Conservation (phyloP, 108 stramenopile genomes). For the Nitzschia sp. region DNA sequence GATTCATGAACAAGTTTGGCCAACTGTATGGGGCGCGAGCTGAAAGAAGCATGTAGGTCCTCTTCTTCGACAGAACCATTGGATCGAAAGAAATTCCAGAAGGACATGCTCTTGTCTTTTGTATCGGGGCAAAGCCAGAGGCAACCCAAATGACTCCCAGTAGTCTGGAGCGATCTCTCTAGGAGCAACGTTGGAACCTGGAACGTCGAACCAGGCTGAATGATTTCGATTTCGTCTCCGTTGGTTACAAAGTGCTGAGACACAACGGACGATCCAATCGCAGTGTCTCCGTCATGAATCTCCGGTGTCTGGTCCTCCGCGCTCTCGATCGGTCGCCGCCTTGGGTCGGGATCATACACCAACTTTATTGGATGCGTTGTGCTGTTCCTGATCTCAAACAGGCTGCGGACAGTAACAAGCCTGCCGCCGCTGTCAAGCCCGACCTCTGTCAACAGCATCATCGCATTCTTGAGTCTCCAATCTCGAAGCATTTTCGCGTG, state of each 20-base stretch:
- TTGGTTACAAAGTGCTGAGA: neutral
- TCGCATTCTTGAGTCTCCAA: conserved; percentile 81
- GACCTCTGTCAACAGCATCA: conserved; percentile 87
- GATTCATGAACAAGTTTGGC: conserved; percentile 84
- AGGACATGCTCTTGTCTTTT: conserved; percentile 22
- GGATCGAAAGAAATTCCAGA: conserved; percentile 21
- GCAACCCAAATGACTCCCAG: conserved; percentile 73
- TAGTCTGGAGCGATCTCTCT: conserved; percentile 68
- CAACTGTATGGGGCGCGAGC: conserved; percentile 75
- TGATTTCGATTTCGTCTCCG: conserved; percentile 23
- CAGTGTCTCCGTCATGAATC: neutral
- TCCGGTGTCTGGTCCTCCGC: neutral
- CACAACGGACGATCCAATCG: neutral
- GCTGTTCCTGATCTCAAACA: conserved; percentile 85
- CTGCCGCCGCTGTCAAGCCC: conserved; percentile 87
- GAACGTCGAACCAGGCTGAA: conserved; percentile 51
- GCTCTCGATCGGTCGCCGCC: conserved; percentile 20
- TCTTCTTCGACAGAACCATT: conserved; percentile 22
- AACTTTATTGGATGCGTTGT: conserved; percentile 79
- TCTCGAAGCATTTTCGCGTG: conserved; percentile 59
- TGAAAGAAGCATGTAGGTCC: conserved; percentile 45
- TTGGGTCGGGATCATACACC: conserved; percentile 76
- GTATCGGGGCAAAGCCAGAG: conserved; percentile 76
- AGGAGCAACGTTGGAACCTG: conserved; percentile 70
- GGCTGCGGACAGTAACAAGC: conserved; percentile 72